Evolutionary conservation across 2,329 filamentous ascomycete genomes (phyloP).

Genomic region (Xylaria sp.): DNA sequence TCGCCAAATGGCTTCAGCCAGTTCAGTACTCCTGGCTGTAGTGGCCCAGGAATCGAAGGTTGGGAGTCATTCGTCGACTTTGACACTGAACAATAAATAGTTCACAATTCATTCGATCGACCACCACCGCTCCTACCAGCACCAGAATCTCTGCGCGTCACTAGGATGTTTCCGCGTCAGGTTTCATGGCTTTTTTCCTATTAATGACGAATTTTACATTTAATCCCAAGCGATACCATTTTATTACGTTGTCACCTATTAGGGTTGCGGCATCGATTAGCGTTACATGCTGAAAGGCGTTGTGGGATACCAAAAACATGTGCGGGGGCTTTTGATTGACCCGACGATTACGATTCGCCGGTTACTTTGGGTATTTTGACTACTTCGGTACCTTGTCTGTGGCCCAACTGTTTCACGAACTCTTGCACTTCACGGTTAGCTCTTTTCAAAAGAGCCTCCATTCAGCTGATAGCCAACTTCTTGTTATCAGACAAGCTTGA

Average conservation of each 20-base stretch:
- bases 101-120: neutral
- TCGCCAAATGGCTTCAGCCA: conserved; percentile 36
- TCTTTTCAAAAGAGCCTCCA: neutral
- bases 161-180: neutral
- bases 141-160: too few relatives aligned
- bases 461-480: neutral
- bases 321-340: neutral
- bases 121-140: neutral
- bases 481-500: neutral
- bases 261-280: conserved; percentile 1
- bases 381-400: neutral
- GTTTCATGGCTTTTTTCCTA: neutral
- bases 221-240: conserved; percentile 21
- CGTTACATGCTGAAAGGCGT: conserved; percentile 3
- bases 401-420: neutral
- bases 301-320: neutral
- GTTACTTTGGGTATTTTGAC: neutral
- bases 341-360: neutral
- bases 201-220: neutral
- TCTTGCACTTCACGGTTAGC: neutral
- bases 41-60: conserved; percentile 36
- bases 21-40: conserved; percentile 41
- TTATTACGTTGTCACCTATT: conserved; percentile 3
- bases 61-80: conserved; percentile 51
- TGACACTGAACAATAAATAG: conserved; percentile 47